phyloP scores from a whole-genome alignment of 2,329 filamentous ascomycete species.

The Dactylonectria macrodidyma region DNA sequence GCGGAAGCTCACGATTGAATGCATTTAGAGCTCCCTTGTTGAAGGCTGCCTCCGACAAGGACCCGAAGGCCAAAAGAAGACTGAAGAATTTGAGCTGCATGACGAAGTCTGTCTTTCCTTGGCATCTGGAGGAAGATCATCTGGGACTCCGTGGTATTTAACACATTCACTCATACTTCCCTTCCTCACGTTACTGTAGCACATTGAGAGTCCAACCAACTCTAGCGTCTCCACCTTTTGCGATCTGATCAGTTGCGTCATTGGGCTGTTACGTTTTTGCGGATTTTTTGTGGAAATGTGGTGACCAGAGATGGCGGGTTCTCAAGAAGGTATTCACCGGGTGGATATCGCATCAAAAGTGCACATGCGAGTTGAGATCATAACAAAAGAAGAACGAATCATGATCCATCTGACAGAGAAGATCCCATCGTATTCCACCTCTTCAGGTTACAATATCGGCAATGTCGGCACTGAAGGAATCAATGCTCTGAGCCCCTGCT shows the following conservation, averaged over 20 bases:
- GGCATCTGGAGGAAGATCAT: background rate
- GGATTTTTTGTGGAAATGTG: no score
- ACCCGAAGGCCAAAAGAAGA: slow-evolving; percentile 39
- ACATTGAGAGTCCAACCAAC: no score
- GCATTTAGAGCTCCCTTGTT: slow-evolving; percentile 42
- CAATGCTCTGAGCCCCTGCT: background rate
- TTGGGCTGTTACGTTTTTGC: no score
- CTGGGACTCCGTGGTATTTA: slow-evolving; percentile 8
- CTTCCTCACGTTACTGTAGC: no score
- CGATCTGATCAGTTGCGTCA: no score
- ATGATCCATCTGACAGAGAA: background rate
- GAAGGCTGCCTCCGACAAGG: slow-evolving; percentile 43
- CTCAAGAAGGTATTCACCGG: no score
- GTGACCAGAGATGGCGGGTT: no score
- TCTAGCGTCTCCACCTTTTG: no score
- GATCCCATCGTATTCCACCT: slow-evolving; percentile 4
- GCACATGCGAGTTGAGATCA: slow-evolving; percentile 13
- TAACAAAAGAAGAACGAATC: slow-evolving; percentile 14
- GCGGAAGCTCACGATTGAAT: slow-evolving; percentile 34
- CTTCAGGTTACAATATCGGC: slow-evolving; percentile 20
- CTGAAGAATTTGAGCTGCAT: slow-evolving; percentile 44
- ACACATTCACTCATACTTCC: background rate
- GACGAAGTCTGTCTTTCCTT: background rate
- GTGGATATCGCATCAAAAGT: background rate
- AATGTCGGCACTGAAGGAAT: background rate